Conservation (phyloP, 2,329 filamentous ascomycete species). For the Ophiostoma piceae region DNA sequence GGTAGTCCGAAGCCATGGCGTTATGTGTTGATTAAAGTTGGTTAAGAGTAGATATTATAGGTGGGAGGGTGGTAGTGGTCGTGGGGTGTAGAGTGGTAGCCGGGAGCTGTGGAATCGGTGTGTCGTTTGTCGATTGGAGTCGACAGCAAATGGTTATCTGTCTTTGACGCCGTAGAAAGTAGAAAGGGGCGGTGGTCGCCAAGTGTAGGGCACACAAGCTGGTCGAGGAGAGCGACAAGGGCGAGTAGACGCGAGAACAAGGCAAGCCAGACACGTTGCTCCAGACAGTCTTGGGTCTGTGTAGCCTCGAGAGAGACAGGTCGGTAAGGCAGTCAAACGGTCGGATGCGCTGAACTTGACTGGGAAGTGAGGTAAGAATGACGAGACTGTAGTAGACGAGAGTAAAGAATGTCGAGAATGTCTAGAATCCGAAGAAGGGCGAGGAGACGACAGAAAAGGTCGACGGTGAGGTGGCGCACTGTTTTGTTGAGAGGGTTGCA, state of each 20-base stretch:
- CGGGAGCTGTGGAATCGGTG: not conserved
- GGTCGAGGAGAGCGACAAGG: conserved; percentile 13
- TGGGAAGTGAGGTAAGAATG: not conserved
- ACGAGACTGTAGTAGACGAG: not conserved
- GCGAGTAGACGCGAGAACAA: conserved; percentile 8
- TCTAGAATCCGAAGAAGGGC: not conserved
- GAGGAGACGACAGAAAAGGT: not conserved
- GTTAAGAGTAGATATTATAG: not conserved
- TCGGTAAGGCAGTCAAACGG: not conserved
- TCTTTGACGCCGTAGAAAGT: not conserved
- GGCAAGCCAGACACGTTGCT: not conserved
- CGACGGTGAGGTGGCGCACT: not conserved
- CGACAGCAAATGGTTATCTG: not conserved
- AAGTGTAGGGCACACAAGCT: conserved; percentile 7
- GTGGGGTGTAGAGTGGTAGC: not conserved
- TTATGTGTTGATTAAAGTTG: not conserved
- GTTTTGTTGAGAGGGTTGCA: conserved; percentile 8
- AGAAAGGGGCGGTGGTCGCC: not conserved
- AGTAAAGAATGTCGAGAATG: not conserved
- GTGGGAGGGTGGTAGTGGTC: conserved; percentile 1
- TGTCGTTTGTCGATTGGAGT: not conserved
- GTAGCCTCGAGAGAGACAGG: conserved; percentile 16
- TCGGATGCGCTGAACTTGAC: conserved; percentile 5
- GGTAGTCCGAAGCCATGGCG: conserved; percentile 26
- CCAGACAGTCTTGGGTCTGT: conserved; percentile 19